Evolutionary conservation across 345 rosid genomes (phyloP).

Genomic region (Eucalyptus regnans): DNA sequence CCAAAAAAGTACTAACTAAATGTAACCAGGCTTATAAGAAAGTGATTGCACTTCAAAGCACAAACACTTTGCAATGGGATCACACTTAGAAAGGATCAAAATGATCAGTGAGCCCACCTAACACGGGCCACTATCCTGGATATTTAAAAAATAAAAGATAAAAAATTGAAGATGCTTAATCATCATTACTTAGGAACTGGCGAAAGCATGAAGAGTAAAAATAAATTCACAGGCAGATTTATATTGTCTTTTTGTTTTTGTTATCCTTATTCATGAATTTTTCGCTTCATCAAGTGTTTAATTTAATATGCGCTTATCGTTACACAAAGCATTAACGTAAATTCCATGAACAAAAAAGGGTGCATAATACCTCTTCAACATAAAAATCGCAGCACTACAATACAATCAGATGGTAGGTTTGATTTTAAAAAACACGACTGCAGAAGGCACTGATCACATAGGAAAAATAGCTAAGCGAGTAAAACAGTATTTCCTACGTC

Average conservation of each 20-base stretch:
- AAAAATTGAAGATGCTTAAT: background rate
- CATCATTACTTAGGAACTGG: background rate
- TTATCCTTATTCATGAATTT: background rate
- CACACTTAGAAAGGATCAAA: background rate
- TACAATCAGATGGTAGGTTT: background rate
- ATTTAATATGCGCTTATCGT: rapidly evolving
- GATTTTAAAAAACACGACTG: background rate
- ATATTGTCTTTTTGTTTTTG: background rate
- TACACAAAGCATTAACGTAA: background rate
- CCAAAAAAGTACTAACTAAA: background rate
- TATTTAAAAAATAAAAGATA: background rate
- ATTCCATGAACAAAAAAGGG: background rate
- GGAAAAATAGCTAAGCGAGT: rapidly evolving
- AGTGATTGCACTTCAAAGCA: background rate
- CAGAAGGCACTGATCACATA: background rate
- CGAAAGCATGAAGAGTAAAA: background rate
- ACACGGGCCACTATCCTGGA: background rate
- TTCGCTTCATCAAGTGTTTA: background rate
- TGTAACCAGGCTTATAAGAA: background rate
- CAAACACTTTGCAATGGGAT: background rate
- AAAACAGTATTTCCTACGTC: background rate
- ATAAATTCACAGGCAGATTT: background rate
- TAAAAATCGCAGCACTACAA: background rate
- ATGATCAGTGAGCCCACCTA: background rate
- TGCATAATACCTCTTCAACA: background rate